A percentile compares a stretch with the other conserved stretches of the same genome.
Conservation (phyloP, 768 basidiomycete species). For the Lactifluus subvellereus region DNA sequence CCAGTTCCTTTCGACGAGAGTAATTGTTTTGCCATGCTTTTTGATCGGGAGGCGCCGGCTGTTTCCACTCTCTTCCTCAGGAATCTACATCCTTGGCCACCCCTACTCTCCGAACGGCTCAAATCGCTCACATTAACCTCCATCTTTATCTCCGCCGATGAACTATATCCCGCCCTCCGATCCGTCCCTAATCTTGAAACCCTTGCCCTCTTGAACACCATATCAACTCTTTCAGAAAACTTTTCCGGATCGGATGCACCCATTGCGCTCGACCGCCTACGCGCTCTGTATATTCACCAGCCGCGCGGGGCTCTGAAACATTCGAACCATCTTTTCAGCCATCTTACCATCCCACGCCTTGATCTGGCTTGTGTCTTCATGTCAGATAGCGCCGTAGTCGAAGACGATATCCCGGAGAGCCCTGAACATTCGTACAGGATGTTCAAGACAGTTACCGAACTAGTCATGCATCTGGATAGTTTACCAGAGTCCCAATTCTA, state of each 20-base stretch:
- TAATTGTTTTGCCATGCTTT: slow-evolving; percentile 18
- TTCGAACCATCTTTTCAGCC: slow-evolving; percentile 11
- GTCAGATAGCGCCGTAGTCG: slow-evolving; percentile 19
- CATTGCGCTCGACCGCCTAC: slow-evolving; percentile 15
- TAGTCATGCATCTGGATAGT: slow-evolving; percentile 21
- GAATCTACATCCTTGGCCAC: slow-evolving; percentile 18
- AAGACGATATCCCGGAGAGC: slow-evolving; percentile 18
- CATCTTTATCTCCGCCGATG: slow-evolving; percentile 19
- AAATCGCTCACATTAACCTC: slow-evolving; percentile 13
- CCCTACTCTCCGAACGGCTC: slow-evolving; percentile 17
- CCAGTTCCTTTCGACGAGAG: slow-evolving; percentile 12
- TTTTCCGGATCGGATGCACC: slow-evolving; percentile 12
- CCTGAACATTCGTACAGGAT: slow-evolving; percentile 6
- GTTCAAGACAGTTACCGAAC: slow-evolving; percentile 11
- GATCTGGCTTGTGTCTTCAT: slow-evolving; percentile 14
- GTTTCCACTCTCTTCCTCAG: slow-evolving; percentile 16
- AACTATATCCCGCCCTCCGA: slow-evolving; percentile 17
- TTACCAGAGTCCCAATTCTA: slow-evolving; percentile 18
- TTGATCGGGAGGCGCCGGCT: slow-evolving; percentile 3
- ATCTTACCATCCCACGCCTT: slow-evolving; percentile 13
- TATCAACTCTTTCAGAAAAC: slow-evolving; percentile 15
- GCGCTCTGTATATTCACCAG: slow-evolving; percentile 14
- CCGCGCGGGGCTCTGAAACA: slow-evolving; percentile 17
- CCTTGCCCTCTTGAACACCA: slow-evolving; percentile 17
- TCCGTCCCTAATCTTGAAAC: slow-evolving; percentile 17